Evolutionary conservation across 345 rosid genomes (phyloP).

Genomic region (Mangifera indica): DNA sequence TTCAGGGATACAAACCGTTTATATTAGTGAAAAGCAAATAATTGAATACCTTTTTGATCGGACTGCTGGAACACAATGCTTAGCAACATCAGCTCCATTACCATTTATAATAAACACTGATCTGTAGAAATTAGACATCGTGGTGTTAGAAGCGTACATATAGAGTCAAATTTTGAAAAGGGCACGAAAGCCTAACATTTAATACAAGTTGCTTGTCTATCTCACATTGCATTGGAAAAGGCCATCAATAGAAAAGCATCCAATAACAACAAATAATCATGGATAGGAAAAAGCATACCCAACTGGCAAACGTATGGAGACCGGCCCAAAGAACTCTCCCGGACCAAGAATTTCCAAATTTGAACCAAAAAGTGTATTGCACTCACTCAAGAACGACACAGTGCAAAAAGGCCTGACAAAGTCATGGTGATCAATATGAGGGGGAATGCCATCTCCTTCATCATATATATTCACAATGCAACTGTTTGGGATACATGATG

Average conservation of each 20-base stretch:
- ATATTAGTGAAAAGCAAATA: not conserved
- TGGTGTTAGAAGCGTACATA: not conserved
- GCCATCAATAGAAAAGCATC: not conserved
- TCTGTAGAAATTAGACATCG: conserved; percentile 29
- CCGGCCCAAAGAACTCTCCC: conserved; percentile 59
- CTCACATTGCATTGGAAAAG: too few species aligned
- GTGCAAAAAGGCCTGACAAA: conserved; percentile 70
- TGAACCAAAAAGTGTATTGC: conserved; percentile 57
- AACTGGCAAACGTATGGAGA: conserved; percentile 51
- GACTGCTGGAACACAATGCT: conserved; percentile 69
- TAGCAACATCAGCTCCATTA: conserved; percentile 64
- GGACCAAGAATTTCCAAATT: conserved; percentile 45
- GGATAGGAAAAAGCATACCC: conserved; percentile 40
- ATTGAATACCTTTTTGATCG: conserved; percentile 45
- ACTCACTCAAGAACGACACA: conserved; percentile 56
- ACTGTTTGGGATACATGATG: conserved; percentile 59
- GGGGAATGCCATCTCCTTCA: conserved; percentile 76
- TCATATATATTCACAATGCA: conserved; percentile 71
- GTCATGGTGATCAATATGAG: conserved; percentile 67
- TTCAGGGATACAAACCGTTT: too few species aligned
- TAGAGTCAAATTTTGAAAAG: not conserved
- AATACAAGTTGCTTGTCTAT: too few species aligned
- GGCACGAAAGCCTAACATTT: not conserved
- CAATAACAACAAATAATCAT: not conserved
- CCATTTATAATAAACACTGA: conserved; percentile 63